Evolutionary conservation across 106 monocot genomes (phyloP).

Genomic region (Platanthera zijinensis): DNA sequence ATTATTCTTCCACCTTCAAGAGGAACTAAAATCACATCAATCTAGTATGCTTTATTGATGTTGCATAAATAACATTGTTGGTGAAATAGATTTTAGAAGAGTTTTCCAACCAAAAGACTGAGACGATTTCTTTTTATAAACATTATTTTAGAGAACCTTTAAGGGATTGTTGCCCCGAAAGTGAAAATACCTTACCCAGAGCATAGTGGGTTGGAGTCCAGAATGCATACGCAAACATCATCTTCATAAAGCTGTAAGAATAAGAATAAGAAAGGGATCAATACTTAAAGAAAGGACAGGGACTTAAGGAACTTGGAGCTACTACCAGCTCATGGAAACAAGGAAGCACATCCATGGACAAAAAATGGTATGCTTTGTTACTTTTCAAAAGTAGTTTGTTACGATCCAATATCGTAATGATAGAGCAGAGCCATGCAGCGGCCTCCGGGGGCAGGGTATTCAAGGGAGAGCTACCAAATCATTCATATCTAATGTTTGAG

Average conservation of each 20-base stretch:
- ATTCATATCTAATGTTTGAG: not conserved
- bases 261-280: conserved; percentile 15
- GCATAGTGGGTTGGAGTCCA: conserved; percentile 79
- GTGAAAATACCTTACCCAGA: conserved; percentile 55
- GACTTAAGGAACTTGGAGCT: not conserved
- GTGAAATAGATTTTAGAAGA: not conserved
- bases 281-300: not conserved
- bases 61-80: conserved; percentile 1
- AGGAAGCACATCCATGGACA: not conserved
- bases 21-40: not conserved
- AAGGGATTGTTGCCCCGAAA: not conserved
- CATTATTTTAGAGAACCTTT: not conserved
- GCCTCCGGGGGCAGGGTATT: not conserved
- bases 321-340: not conserved
- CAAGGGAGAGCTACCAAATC: not conserved
- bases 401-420: not conserved
- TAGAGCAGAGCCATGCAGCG: not conserved
- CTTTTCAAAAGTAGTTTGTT: not conserved
- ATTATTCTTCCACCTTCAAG: not conserved
- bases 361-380: too few relatives aligned
- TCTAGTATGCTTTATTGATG: not conserved
- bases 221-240: conserved; percentile 82
- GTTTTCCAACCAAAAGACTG: not conserved
- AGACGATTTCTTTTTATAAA: not conserved
- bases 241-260: conserved; percentile 87